Base-by-base conservation (phyloP, 768 basidiomycete species). In the Suillus bovinus region DNA sequence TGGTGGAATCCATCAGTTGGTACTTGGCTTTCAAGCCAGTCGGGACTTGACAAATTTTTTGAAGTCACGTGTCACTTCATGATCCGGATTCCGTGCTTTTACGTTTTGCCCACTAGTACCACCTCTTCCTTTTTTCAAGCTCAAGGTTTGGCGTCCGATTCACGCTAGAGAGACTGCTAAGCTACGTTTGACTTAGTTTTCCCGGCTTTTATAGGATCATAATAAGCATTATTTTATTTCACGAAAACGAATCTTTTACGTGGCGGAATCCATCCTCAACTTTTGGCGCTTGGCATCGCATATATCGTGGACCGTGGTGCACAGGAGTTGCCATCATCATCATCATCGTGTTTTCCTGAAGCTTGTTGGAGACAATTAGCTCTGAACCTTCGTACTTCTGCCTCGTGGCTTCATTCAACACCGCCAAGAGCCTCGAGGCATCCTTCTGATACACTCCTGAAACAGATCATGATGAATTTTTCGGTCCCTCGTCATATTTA, bases 261-360 rank as follows among this genome's bases (percentile, higher is more conserved):
- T 33, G 6, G 11, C 50, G 10, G 20, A 52, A 13, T 11, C 20
- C 17, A 20, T 50, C 8, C 27, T 49, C 27, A 50, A 31, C 29
- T 20, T 9, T 29, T 17, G 27, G 47, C 17, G 16, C 29, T n/a
- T n/a, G 50, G 20, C 29, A 31, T 20, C 20, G 11, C 29, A 10
- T 31, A 31, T 31, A 52, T 20, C 17, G 49, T 20, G 10, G 2
- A 17, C 9, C 7, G 17, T 31, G 10, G 29, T 10, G 29, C 10
- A 33, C 20, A 52, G 29, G 50, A n/a, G 11, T 10, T 11, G 17
- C 10, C 31, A 11, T 29, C 29, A 24, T 11, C 22, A 17, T 57
- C 68, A 71, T 70, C 47, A 49, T 16, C 47, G 68, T 64, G 72
- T 62, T 41, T 54, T 22, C 69, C 73, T 64, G 41, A 67, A 66